Conservation (phyloP, 495 filamentous ascomycete genomes). For the Aspergillus mulundensis region DNA sequence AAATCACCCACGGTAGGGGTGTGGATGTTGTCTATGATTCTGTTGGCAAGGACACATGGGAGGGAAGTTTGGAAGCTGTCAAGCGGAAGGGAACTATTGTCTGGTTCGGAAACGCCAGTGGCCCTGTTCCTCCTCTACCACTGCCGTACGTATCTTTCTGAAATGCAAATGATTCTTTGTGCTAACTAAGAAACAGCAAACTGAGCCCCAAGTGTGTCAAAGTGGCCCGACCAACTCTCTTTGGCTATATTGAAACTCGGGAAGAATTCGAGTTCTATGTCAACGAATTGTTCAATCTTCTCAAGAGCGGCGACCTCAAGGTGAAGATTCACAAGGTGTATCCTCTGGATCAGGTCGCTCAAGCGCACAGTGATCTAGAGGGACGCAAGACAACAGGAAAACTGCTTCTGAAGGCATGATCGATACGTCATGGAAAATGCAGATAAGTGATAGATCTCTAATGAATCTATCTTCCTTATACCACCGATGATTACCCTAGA, state of each 20-base stretch:
- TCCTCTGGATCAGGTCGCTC: slow-evolving; percentile 67
- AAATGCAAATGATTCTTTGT: not conserved
- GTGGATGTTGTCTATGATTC: slow-evolving; percentile 83
- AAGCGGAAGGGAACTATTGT: slow-evolving; percentile 80
- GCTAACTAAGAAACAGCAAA: slow-evolving; percentile 24
- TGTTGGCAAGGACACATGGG: slow-evolving; percentile 85
- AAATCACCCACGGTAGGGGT: slow-evolving; percentile 67
- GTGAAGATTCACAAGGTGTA: slow-evolving; percentile 77
- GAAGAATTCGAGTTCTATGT: slow-evolving; percentile 74
- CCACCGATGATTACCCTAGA: not conserved
- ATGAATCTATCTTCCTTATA: slow-evolving; percentile 1
- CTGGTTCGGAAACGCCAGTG: slow-evolving; percentile 86
- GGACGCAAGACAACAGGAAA: slow-evolving; percentile 82
- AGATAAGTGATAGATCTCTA: not conserved
- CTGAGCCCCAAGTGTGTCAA: slow-evolving; percentile 78
- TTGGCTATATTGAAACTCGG: slow-evolving; percentile 67
- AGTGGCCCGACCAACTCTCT: slow-evolving; percentile 69
- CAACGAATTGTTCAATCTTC: slow-evolving; percentile 68
- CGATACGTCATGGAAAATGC: not conserved
- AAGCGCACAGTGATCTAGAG: slow-evolving; percentile 79
- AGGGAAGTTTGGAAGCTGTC: slow-evolving; percentile 71
- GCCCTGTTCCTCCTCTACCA: slow-evolving; percentile 70
- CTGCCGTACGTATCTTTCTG: slow-evolving; percentile 46
- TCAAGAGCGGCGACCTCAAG: slow-evolving; percentile 65
- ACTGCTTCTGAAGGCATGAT: slow-evolving; percentile 39